Evolutionary conservation across 2,329 filamentous ascomycete genomes (phyloP).

Genomic region (Verticillium nonalfalfae): DNA sequence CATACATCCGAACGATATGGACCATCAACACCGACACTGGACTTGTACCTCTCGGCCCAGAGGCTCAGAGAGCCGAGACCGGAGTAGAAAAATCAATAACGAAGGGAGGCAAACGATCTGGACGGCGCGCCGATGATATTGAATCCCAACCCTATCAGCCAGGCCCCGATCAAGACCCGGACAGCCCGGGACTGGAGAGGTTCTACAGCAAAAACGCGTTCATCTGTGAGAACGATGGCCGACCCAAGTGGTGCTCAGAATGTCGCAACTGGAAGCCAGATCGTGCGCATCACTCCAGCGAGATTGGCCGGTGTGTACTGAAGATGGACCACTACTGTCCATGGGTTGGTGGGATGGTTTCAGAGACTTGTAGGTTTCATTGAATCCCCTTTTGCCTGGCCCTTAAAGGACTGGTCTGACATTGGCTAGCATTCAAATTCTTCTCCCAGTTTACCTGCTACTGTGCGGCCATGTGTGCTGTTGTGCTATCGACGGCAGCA

Average conservation of each 20-base stretch:
- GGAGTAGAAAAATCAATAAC: constrained; percentile 9
- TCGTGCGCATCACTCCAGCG: constrained; percentile 78
- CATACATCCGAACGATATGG: constrained; percentile 67
- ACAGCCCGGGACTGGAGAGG: constrained; percentile 61
- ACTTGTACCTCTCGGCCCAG: constrained; percentile 56
- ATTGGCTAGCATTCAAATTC: constrained; percentile 67
- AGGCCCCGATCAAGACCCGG: constrained; percentile 41
- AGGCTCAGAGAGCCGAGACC: constrained; percentile 7
- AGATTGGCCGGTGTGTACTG: constrained; percentile 71
- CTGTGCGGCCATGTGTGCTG: constrained; percentile 58
- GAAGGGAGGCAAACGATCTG: constrained; percentile 17
- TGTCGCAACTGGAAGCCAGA: constrained; percentile 88
- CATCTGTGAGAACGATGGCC: constrained; percentile 73
- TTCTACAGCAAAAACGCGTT: constrained; percentile 84
- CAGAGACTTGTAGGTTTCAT: constrained; percentile 59
- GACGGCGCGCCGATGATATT: constrained; percentile 17
- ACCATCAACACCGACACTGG: constrained; percentile 67
- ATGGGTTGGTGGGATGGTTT: constrained; percentile 91
- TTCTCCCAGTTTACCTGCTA: constrained; percentile 85
- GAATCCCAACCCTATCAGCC: constrained; percentile 25
- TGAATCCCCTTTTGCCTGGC: not conserved
- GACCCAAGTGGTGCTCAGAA: constrained; percentile 79
- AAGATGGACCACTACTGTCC: constrained; percentile 98
- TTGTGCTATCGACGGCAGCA: constrained; percentile 57
- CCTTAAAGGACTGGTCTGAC: not conserved